phyloP scores from a whole-genome alignment of 768 basidiomycete species.

The Suillus ampliporus region DNA sequence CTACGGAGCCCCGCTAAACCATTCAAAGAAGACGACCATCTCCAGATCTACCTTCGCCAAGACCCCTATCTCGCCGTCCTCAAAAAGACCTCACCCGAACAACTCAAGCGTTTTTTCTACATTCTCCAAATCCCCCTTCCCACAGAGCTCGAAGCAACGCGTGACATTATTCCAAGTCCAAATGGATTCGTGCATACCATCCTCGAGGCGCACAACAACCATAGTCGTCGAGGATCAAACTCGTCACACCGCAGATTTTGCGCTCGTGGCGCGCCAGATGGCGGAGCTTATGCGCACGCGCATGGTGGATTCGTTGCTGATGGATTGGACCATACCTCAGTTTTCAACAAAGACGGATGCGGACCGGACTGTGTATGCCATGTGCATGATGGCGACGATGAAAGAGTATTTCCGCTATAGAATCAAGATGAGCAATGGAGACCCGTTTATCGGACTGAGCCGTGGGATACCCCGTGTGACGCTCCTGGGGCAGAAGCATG shows the following conservation, averaged over 20 bases:
- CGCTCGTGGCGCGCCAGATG: slow-evolving; percentile 30
- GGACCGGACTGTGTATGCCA: slow-evolving; percentile 44
- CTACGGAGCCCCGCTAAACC: too few species aligned
- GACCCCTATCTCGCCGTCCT: too few species aligned
- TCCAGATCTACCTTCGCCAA: too few species aligned
- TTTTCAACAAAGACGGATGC: slow-evolving; percentile 50
- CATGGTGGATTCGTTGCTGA: slow-evolving; percentile 26
- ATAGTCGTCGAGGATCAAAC: slow-evolving; percentile 35
- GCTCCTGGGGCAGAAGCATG: slow-evolving; percentile 45
- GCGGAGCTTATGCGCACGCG: slow-evolving; percentile 24
- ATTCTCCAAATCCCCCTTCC: too few species aligned
- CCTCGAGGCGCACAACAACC: slow-evolving; percentile 40
- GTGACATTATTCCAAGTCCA: too few species aligned
- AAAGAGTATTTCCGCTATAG: slow-evolving; percentile 47
- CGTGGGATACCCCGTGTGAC: slow-evolving; percentile 54
- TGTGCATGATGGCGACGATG: slow-evolving; percentile 49
- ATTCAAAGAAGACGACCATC: too few species aligned
- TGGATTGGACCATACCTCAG: slow-evolving; percentile 46
- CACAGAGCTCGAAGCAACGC: too few species aligned
- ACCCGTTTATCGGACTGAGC: slow-evolving; percentile 20
- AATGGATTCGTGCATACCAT: slow-evolving; percentile 43
- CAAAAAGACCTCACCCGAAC: too few species aligned
- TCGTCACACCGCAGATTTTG: slow-evolving; percentile 39
- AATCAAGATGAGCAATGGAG: background rate
- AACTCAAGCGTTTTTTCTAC: too few species aligned